Evolutionary conservation across 306 rosid species (phyloP), one percentile per base, ranked within the genome.

Genomic region (Citrullus colocynthis): DNA sequence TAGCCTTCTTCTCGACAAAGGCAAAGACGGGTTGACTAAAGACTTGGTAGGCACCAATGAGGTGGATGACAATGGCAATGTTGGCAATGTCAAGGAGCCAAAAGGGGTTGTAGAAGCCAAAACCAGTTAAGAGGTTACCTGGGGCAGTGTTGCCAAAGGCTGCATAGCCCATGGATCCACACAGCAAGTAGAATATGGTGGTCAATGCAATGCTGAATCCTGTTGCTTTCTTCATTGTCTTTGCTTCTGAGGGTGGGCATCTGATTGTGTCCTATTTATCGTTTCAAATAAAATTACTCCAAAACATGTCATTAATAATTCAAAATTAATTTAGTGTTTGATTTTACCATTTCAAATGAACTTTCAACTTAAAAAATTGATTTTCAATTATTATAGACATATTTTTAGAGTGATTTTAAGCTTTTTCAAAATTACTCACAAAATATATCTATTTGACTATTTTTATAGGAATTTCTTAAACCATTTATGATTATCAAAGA

Each of bases 31-130:
- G 78, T 9, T 75, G 78, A 54, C 65, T 18, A 4, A 54, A 75
- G 65, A 90, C 97, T 92, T 90, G 97, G 84, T 92, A 92, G 49
- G 92, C 97, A 52, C 97, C 97, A 21, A 90, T 82, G 0, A 92
- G 97, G 81, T 92, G 97, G 74, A 92, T n/a, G 59, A 90, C 92
- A 20, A 92, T 84, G 69, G 89, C 88, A 54, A 79, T 86, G 81
- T 92, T 88, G 48, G 97, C 97, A 16, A 92, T 63, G 82, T 90
- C 90, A 4, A 90, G 80, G 69, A 92, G 92, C 96, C 93, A 92
- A 63, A 61, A 84, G 51, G 86, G 87, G 81, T 80, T 83, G 57
- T 80, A 69, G 65, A 42, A 60, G 54, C 84, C 82, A 78, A 92
- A 92, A 15, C 96, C 97, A 0, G 89, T 86, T 59, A 92, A 77